A percentile compares a stretch with the other conserved stretches of the same genome.
Conservation (phyloP, 306 rosid genomes). For the Trichosanthes cucumerina region DNA sequence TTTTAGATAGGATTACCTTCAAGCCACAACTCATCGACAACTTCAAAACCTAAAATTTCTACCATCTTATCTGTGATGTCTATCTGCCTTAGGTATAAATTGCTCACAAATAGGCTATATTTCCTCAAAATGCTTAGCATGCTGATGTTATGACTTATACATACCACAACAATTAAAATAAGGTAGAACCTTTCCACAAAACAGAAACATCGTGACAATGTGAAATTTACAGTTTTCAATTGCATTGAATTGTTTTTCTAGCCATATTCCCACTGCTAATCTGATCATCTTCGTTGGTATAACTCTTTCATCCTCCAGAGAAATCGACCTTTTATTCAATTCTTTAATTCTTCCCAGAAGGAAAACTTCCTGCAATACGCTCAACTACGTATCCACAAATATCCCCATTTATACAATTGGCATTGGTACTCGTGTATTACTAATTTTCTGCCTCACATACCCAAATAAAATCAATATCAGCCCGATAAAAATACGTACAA, state of each 20-base stretch:
- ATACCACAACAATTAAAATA: not conserved
- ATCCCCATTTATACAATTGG: not conserved
- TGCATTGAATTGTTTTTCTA: not conserved
- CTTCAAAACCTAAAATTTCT: not conserved
- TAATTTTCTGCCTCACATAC: not conserved
- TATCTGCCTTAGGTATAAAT: not conserved
- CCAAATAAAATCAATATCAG: not conserved
- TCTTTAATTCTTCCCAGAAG: not conserved
- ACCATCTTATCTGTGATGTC: not conserved
- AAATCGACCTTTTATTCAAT: not conserved
- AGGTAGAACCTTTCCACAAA: not conserved
- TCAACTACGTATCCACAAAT: not conserved
- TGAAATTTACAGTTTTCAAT: not conserved
- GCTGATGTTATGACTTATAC: not conserved
- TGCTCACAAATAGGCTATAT: not conserved
- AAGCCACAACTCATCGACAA: not conserved
- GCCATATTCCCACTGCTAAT: not conserved
- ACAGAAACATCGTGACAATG: not conserved
- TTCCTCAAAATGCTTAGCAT: not conserved
- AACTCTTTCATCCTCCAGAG: not conserved
- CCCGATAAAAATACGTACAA: not conserved
- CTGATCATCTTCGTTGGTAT: not conserved
- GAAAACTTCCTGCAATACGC: not conserved
- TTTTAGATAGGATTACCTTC: not conserved
- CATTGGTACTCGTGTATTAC: not conserved